Evolutionary conservation across 2,329 filamentous ascomycete genomes (phyloP).

Genomic region (Alternaria infectoria): DNA sequence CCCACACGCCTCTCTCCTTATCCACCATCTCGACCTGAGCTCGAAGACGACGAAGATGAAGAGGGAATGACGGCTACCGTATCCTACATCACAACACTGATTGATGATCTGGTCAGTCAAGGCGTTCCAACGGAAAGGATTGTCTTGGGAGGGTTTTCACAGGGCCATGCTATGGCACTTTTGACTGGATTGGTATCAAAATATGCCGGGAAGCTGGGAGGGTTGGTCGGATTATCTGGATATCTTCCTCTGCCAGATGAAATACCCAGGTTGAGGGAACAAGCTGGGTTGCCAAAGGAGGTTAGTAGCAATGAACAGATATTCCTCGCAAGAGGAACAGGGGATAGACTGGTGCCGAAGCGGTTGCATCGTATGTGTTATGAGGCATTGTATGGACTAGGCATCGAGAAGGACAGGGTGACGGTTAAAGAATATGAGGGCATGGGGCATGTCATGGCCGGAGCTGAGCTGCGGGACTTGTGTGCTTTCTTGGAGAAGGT

Average conservation of each 20-base stretch:
- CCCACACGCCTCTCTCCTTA: constrained; percentile 51
- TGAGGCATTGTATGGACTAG: constrained; percentile 50
- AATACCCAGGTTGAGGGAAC: constrained; percentile 49
- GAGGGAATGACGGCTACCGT: constrained; percentile 51
- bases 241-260: constrained; percentile 54
- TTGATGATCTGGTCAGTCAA: constrained; percentile 50
- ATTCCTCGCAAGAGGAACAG: constrained; percentile 56
- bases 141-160: constrained; percentile 57
- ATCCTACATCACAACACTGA: constrained; percentile 50
- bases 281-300: constrained; percentile 42
- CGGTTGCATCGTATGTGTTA: constrained; percentile 52
- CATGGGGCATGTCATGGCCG: constrained; percentile 54
- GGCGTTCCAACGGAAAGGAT: constrained; percentile 53
- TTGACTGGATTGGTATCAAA: constrained; percentile 52
- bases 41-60: constrained; percentile 56
- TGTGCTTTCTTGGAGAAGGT: constrained; percentile 52
- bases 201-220: constrained; percentile 49
- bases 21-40: constrained; percentile 49
- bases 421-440: constrained; percentile 57
- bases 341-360: constrained; percentile 57
- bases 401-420: constrained; percentile 48
- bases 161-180: constrained; percentile 55
- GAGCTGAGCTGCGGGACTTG: constrained; percentile 55
- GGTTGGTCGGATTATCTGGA: constrained; percentile 55
- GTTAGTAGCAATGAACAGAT: constrained; percentile 48